Base-by-base conservation (phyloP, 2,329 filamentous ascomycete genomes). In the Rhytidhysteron rufulum region DNA sequence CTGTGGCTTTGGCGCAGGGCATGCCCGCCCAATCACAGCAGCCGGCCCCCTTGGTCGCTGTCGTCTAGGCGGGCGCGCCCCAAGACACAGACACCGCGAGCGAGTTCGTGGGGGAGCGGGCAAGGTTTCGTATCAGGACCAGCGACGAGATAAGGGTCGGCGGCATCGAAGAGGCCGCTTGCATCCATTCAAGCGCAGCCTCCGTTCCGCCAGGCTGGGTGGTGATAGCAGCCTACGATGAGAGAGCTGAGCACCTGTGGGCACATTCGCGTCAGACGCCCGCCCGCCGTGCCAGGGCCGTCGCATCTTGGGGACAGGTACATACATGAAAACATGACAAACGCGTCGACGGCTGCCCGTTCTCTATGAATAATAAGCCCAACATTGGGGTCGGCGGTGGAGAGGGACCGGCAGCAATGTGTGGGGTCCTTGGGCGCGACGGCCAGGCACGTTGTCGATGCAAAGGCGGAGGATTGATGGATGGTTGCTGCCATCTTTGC, bases 21-120 rank as follows among this genome's bases (percentile, higher is more conserved):
- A n/a, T n/a, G n/a, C n/a, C n/a, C n/a, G n/a, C n/a, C 35, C 22
- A 37, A 37, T 37, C n/a, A 30, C 3, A 37, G 8, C 11, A 22
- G 25, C 22, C 35, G 35, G 35, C 35, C 35, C 13, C 16, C 15
- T 22, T 35, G n/a, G n/a, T n/a, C n/a, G n/a, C n/a, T n/a, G n/a
- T n/a, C 20, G 33, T 35, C 33, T 21, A 20, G 33, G 33, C 33
- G 10, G 16, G 7, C 9, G 9, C 17, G 30, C 30, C 10, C 9
- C 9, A 18, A 15, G 33, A 20, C 33, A n/a, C n/a, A n/a, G n/a
- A n/a, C 20, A 20, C 15, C 13, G 24, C 16, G 19, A 20, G 16
- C 33, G 11, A 9, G 16, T 8, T 15, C 33, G 16, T 34, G 16
- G 33, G 16, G 19, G 33, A 20, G 15, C 10, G 16, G 33, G 24